phyloP scores from a whole-genome alignment of 2,329 filamentous ascomycete species.

The Ophiostoma ulmi region DNA sequence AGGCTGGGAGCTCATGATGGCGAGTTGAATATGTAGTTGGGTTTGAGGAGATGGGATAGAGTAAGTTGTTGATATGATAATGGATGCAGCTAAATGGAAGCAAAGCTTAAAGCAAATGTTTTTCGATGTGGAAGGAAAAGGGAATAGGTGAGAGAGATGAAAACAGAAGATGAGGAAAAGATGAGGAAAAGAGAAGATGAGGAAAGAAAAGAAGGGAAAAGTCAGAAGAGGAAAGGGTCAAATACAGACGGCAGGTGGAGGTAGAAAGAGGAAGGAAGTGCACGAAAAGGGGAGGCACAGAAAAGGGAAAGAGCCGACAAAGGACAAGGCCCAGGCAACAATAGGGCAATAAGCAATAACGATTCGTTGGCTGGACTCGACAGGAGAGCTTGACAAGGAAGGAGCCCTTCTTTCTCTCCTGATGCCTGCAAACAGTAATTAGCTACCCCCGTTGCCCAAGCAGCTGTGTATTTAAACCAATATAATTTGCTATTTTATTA shows the following conservation, averaged over 20 bases:
- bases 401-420: background rate
- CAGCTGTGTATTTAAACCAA: slow-evolving; percentile 5
- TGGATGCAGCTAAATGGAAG: background rate
- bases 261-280: slow-evolving; percentile 4
- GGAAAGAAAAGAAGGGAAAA: background rate
- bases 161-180: background rate
- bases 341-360: slow-evolving; percentile 4
- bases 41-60: background rate
- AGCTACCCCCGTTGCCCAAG: slow-evolving; percentile 19
- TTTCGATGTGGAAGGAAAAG: background rate
- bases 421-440: background rate
- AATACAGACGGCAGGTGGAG: background rate
- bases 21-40: background rate
- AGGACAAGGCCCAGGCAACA: background rate
- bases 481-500: background rate
- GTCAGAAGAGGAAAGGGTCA: slow-evolving; percentile 2
- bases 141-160: background rate
- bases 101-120: background rate
- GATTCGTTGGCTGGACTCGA: background rate
- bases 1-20: slow-evolving; percentile 26
- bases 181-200: background rate
- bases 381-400: slow-evolving; percentile 5
- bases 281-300: slow-evolving; percentile 1
- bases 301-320: background rate
- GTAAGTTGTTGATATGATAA: background rate